These are phyloP conservation scores for Acanthamoeba castellanii DNA, from an alignment of 208 protist species.

Conservation along the genomic window DNA sequence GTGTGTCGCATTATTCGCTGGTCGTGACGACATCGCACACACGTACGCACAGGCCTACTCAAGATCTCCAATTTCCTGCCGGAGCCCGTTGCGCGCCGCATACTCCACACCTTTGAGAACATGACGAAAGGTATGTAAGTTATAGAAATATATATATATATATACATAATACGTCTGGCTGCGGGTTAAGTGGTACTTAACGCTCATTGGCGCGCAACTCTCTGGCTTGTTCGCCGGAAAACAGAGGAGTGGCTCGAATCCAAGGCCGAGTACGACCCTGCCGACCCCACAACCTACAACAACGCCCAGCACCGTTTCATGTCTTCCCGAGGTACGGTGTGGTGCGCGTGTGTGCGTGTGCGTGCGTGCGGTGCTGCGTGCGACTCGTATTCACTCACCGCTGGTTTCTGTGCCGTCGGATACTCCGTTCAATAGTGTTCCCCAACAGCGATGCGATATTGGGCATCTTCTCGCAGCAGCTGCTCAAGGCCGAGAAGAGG, in stretches of 20 bases:
- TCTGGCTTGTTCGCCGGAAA: too few relatives aligned
- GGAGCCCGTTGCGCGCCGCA: not conserved
- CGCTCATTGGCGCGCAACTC: too few relatives aligned
- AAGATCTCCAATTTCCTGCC: constrained; percentile 64
- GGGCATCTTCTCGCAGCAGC: constrained; percentile 10
- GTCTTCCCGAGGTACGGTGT: not conserved
- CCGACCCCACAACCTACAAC: constrained; percentile 8
- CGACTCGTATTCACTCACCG: not conserved
- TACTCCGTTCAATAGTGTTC: not conserved
- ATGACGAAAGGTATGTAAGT: not conserved
- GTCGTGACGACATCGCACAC: too few relatives aligned
- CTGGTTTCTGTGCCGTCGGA: not conserved
- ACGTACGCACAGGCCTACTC: not conserved
- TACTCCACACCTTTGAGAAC: constrained; percentile 24
- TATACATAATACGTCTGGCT: too few relatives aligned
- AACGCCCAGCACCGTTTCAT: constrained; percentile 43
- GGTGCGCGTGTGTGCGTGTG: too few relatives aligned
- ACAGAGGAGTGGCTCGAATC: constrained; percentile 45
- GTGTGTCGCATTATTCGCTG: not conserved
- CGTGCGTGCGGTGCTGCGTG: not conserved
- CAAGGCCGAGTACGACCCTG: not conserved
- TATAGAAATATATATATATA: not conserved
- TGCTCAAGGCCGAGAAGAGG: constrained; percentile 33
- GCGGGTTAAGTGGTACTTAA: not conserved
- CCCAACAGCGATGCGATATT: constrained; percentile 38